These are phyloP conservation scores for Viridothelium virens DNA, from an alignment of 495 filamentous ascomycete genomes.

Conservation along the genomic window DNA sequence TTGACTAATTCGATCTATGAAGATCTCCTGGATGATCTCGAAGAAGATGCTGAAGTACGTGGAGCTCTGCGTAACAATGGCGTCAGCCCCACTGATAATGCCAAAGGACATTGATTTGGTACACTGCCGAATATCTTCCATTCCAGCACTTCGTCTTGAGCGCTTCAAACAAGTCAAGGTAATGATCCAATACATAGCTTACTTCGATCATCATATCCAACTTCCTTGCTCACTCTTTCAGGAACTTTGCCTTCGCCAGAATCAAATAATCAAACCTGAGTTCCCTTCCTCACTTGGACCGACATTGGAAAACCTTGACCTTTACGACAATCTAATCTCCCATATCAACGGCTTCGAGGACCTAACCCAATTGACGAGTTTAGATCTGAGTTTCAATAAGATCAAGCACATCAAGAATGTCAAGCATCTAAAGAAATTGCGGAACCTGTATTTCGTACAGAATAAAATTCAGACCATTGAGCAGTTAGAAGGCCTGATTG, in stretches of 20 bases:
- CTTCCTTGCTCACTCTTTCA: conserved; percentile 25
- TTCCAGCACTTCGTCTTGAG: conserved; percentile 68
- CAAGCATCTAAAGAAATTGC: conserved; percentile 66
- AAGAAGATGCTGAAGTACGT: conserved; percentile 49
- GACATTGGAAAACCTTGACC: conserved; percentile 73
- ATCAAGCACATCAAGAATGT: conserved; percentile 97
- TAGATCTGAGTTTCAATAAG: conserved; percentile 97
- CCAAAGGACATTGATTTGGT: conserved; percentile 72
- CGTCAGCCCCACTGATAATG: neutral
- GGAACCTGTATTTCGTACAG: conserved; percentile 86
- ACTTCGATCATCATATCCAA: neutral
- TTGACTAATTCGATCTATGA: conserved; percentile 14
- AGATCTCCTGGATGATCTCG: conserved; percentile 63
- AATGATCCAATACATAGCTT: neutral
- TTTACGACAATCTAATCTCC: conserved; percentile 95
- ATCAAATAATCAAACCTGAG: conserved; percentile 72
- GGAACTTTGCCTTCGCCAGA: conserved; percentile 90
- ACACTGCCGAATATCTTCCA: conserved; percentile 73
- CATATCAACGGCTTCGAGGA: conserved; percentile 78
- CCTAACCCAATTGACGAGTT: conserved; percentile 61
- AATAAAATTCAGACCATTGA: conserved; percentile 90
- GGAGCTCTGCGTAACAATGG: conserved; percentile 8
- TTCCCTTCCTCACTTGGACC: conserved; percentile 54
- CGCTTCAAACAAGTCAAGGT: conserved; percentile 70
- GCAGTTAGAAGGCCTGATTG: conserved; percentile 63